Evolutionary conservation across 2,329 filamentous ascomycete genomes (phyloP).

Genomic region (Sclerotinia minor): DNA sequence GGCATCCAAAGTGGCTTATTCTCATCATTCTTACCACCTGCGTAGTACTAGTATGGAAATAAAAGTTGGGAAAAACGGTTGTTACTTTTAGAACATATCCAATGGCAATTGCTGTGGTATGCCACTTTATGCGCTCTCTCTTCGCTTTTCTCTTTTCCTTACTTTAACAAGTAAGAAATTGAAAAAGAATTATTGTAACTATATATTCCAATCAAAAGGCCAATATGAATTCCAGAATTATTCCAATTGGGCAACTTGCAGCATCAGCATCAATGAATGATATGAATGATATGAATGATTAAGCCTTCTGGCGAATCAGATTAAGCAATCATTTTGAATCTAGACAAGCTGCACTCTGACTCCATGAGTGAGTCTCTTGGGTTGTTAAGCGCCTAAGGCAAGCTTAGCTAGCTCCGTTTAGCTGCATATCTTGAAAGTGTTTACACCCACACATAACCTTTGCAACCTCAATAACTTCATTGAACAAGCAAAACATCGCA

Average conservation of each 20-base stretch:
- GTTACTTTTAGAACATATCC: not conserved
- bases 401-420: not conserved
- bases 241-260: not conserved
- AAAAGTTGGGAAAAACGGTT: not conserved
- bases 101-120: not conserved
- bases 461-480: not conserved
- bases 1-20: conserved; percentile 81
- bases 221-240: not conserved
- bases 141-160: not conserved
- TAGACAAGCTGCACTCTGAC: not conserved
- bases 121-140: not conserved
- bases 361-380: not conserved
- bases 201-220: not conserved
- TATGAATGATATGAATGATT: too few relatives aligned
- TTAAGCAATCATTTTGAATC: not conserved
- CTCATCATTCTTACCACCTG: conserved; percentile 88
- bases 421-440: conserved; percentile 9
- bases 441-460: conserved; percentile 4
- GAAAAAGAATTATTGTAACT: not conserved
- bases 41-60: conserved; percentile 48
- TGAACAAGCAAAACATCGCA: not conserved
- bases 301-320: not conserved
- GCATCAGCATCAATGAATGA: not conserved
- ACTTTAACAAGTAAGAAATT: not conserved
- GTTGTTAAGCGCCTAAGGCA: conserved; percentile 3